phyloP scores from a whole-genome alignment of 352 stramenopile species.

The Phytophthora pinifolia region DNA sequence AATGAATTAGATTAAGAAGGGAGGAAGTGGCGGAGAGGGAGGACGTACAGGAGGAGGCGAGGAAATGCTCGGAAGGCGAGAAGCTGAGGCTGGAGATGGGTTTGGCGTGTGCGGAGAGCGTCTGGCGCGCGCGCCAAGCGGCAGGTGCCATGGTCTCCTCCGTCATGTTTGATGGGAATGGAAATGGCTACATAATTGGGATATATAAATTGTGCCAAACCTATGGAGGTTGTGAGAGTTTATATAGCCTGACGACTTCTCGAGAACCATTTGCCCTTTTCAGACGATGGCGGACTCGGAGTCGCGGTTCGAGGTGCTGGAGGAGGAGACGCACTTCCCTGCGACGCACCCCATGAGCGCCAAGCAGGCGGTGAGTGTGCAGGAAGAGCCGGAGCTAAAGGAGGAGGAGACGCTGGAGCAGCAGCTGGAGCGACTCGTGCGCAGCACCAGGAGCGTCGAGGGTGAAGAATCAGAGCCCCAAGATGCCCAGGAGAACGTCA shows the following conservation, averaged over 20 bases:
- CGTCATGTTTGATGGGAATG: background rate
- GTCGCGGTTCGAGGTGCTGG: conserved; percentile 82
- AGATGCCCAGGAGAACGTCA: conserved; percentile 41
- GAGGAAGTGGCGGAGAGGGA: background rate
- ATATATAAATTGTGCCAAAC: conserved; percentile 5
- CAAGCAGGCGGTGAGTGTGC: conserved; percentile 10
- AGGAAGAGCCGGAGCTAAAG: conserved; percentile 18
- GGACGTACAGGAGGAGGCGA: conserved; percentile 68
- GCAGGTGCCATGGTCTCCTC: background rate
- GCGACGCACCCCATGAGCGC: conserved; percentile 33
- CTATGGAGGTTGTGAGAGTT: background rate
- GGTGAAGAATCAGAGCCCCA: conserved; percentile 30
- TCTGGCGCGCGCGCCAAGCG: conserved; percentile 22
- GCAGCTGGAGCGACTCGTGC: conserved; percentile 58
- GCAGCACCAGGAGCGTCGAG: conserved; percentile 25
- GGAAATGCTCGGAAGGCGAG: conserved; percentile 42
- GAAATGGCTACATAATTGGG: background rate
- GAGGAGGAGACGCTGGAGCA: conserved; percentile 65
- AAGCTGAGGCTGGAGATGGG: conserved; percentile 81
- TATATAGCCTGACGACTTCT: no score
- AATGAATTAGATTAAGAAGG: background rate
- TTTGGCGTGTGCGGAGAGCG: conserved; percentile 52
- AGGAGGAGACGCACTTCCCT: conserved; percentile 84
- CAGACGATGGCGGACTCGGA: conserved; percentile 23
- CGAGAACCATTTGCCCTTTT: no score